Percentiles rank a stretch among this genome's conserved stretches.
These are phyloP conservation scores for Astragalus glycyphyllos DNA, from an alignment of 306 rosid species.

Conservation along the genomic window DNA sequence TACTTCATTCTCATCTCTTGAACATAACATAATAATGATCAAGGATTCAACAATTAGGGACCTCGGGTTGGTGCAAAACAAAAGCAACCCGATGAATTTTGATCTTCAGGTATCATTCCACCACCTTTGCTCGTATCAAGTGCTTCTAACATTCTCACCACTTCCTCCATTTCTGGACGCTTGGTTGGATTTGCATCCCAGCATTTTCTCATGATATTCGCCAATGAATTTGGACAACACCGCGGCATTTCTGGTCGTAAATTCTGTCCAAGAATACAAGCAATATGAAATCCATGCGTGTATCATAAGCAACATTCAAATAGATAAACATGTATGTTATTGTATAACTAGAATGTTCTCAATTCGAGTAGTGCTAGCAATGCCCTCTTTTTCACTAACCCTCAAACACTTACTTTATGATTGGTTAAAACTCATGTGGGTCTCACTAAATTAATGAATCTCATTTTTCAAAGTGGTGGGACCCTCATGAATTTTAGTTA, in stretches of 20 bases:
- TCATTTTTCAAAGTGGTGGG: too few relatives aligned
- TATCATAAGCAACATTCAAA: neutral
- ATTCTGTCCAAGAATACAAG: slow-evolving; percentile 54
- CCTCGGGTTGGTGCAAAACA: slow-evolving; percentile 71
- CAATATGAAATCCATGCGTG: slow-evolving; percentile 21
- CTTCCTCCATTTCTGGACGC: slow-evolving; percentile 83
- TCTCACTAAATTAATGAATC: too few relatives aligned
- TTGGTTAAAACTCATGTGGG: too few relatives aligned
- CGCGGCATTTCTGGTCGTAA: slow-evolving; percentile 82
- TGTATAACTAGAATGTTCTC: neutral
- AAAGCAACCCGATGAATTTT: slow-evolving; percentile 57
- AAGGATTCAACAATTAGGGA: slow-evolving; percentile 47
- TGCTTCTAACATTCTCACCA: slow-evolving; percentile 76
- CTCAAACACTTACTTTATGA: too few relatives aligned
- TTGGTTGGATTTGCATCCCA: slow-evolving; percentile 82
- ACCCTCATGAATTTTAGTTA: too few relatives aligned
- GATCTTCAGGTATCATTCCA: slow-evolving; percentile 87
- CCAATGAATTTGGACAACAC: slow-evolving; percentile 72
- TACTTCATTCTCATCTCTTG: slow-evolving; percentile 37
- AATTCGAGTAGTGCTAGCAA: too few relatives aligned
- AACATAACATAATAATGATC: slow-evolving; percentile 9
- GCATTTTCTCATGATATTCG: slow-evolving; percentile 72
- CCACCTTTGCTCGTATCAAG: slow-evolving; percentile 89
- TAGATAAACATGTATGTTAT: neutral
- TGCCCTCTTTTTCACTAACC: too few relatives aligned